Evolutionary conservation across 805 yeast species (phyloP).

Genomic region (Monosporozyma aquatica): DNA sequence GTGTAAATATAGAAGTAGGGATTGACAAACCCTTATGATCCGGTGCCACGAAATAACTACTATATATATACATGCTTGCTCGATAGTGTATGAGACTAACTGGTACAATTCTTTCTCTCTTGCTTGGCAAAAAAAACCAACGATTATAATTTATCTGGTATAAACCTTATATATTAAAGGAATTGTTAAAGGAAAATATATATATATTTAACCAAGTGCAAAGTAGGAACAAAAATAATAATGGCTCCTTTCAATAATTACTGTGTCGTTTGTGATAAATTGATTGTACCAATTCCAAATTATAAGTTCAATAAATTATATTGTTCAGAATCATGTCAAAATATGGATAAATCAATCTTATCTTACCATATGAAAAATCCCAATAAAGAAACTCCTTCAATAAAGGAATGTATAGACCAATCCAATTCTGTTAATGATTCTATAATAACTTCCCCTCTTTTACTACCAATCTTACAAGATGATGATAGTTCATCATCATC

Average conservation of each 20-base stretch:
- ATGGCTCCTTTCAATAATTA: slow-evolving; percentile 39
- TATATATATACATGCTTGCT: neutral
- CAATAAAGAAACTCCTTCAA: too few species aligned
- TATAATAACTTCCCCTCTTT: slow-evolving; percentile 18
- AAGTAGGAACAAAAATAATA: too few species aligned
- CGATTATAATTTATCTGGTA: too few species aligned
- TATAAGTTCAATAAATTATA: slow-evolving; percentile 13
- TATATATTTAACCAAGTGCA: too few species aligned
- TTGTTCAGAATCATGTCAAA: slow-evolving; percentile 22
- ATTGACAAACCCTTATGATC: too few species aligned
- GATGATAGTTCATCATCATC: neutral
- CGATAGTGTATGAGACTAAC: too few species aligned
- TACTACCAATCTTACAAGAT: slow-evolving; percentile 11
- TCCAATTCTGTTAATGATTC: slow-evolving; percentile 8
- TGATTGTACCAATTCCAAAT: slow-evolving; percentile 10
- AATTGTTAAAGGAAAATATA: too few species aligned
- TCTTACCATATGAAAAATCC: slow-evolving; percentile 1
- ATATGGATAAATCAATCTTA: slow-evolving; percentile 9
- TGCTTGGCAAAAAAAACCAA: too few species aligned
- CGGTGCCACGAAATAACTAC: too few species aligned
- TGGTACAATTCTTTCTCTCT: too few species aligned
- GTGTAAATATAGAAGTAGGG: neutral
- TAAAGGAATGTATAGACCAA: neutral
- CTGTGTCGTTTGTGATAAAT: slow-evolving; percentile 47
- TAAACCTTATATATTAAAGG: too few species aligned